Percentiles rank a stretch among this genome's conserved stretches.
These are phyloP conservation scores for Cercospora sojina DNA, from an alignment of 2,329 filamentous ascomycete genomes.

Conservation along the genomic window DNA sequence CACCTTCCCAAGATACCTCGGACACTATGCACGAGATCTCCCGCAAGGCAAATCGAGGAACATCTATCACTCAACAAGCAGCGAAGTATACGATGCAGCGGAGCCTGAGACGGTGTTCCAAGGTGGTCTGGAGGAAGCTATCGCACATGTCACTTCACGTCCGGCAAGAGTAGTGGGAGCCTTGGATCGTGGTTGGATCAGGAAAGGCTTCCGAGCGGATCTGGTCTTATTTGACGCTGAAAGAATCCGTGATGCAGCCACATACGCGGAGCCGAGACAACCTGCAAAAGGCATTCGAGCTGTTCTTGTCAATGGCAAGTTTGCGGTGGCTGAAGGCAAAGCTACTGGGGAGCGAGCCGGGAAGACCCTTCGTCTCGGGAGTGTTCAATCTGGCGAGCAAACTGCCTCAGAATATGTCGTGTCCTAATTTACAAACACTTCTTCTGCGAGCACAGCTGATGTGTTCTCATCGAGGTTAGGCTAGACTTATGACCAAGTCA, in stretches of 20 bases:
- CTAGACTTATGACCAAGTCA: background rate
- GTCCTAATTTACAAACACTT: background rate
- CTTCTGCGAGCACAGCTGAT: background rate
- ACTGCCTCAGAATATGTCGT: background rate
- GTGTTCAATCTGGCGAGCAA: background rate
- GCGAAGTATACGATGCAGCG: slow-evolving; percentile 24
- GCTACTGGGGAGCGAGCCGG: slow-evolving; percentile 26
- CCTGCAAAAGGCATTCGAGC: slow-evolving; percentile 30
- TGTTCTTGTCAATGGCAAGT: slow-evolving; percentile 31
- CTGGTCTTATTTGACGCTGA: slow-evolving; percentile 31
- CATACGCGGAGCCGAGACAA: slow-evolving; percentile 30
- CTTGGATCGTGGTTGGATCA: slow-evolving; percentile 29
- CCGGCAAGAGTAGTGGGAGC: slow-evolving; percentile 27
- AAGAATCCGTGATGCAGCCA: slow-evolving; percentile 31
- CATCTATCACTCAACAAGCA: slow-evolving; percentile 25
- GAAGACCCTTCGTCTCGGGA: slow-evolving; percentile 27
- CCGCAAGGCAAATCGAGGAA: slow-evolving; percentile 25
- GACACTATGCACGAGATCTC: slow-evolving; percentile 33
- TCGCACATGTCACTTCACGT: slow-evolving; percentile 32
- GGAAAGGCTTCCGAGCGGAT: slow-evolving; percentile 31
- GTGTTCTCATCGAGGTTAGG: background rate
- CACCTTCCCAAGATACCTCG: slow-evolving; percentile 33
- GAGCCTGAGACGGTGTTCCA: slow-evolving; percentile 30
- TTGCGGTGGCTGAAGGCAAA: slow-evolving; percentile 30
- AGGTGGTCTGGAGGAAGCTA: slow-evolving; percentile 33